These are phyloP conservation scores for Psophocarpus tetragonolobus DNA, from an alignment of 306 rosid genomes.

Conservation along the genomic window DNA sequence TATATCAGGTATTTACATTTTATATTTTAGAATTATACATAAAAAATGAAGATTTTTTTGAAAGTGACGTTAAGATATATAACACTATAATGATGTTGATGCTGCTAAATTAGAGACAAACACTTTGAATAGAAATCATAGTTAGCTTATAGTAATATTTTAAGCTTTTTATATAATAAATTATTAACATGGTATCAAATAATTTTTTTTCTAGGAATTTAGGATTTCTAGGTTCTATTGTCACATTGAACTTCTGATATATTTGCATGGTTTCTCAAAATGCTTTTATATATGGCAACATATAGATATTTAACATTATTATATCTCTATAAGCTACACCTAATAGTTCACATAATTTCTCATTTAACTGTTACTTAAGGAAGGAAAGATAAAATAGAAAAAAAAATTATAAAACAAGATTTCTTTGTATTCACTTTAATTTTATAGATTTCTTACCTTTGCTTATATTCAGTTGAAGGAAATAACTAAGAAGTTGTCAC, in stretches of 20 bases:
- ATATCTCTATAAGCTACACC: not conserved
- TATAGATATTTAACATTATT: not conserved
- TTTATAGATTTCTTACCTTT: constrained; percentile 20
- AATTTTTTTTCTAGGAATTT: not conserved
- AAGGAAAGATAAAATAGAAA: not conserved
- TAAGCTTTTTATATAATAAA: not conserved
- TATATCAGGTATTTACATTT: constrained; percentile 57
- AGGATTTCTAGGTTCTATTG: not conserved
- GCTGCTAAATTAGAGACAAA: not conserved
- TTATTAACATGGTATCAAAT: not conserved
- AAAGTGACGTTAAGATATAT: not conserved
- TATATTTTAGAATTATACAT: not conserved
- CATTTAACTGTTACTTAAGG: not conserved
- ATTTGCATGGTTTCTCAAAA: not conserved
- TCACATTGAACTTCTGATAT: not conserved
- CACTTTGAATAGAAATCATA: not conserved
- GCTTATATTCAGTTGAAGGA: constrained; percentile 57
- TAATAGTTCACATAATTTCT: not conserved
- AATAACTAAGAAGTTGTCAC: constrained; percentile 51
- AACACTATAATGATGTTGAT: not conserved
- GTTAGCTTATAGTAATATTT: not conserved
- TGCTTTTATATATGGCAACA: not conserved
- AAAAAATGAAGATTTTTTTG: not conserved
- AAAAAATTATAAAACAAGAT: not conserved
- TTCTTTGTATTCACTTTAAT: constrained; percentile 15